These are phyloP conservation scores for Alnus rubra DNA, from an alignment of 306 rosid species.

Conservation along the genomic window DNA sequence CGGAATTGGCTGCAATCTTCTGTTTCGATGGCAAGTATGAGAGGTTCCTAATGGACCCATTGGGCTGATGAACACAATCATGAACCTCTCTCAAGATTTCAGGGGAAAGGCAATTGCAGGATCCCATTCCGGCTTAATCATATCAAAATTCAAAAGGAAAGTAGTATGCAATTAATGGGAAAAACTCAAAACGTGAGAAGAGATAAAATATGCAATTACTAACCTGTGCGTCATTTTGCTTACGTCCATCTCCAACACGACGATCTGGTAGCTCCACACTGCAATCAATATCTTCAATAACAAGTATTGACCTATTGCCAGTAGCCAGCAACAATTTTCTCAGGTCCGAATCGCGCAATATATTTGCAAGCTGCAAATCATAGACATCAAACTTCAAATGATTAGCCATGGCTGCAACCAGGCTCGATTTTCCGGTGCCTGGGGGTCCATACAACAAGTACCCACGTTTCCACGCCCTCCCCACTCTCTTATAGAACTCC, in stretches of 20 bases:
- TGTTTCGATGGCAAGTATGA: too few relatives aligned
- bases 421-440: constrained; percentile 89
- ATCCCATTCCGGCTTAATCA: too few relatives aligned
- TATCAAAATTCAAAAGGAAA: neutral
- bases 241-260: constrained; percentile 40
- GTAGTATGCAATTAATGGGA: neutral
- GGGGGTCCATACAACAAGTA: constrained; percentile 87
- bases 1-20: too few relatives aligned
- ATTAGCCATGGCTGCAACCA: constrained; percentile 93
- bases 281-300: constrained; percentile 91
- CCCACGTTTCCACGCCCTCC: constrained; percentile 93
- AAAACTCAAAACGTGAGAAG: neutral
- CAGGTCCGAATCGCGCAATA: constrained; percentile 66
- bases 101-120: too few relatives aligned
- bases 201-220: neutral
- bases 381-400: constrained; percentile 78
- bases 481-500: constrained; percentile 77
- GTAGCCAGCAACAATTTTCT: constrained; percentile 69
- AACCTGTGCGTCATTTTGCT: constrained; percentile 52
- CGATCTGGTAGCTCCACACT: constrained; percentile 72
- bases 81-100: too few relatives aligned
- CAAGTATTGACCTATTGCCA: constrained; percentile 76
- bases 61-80: too few relatives aligned
- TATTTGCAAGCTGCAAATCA: constrained; percentile 70
- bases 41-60: too few relatives aligned